A percentile compares a stretch with the other conserved stretches of the same genome.
Conservation (phyloP, 2,329 filamentous ascomycete species). For the Parasarocladium wereldwijsianum region DNA sequence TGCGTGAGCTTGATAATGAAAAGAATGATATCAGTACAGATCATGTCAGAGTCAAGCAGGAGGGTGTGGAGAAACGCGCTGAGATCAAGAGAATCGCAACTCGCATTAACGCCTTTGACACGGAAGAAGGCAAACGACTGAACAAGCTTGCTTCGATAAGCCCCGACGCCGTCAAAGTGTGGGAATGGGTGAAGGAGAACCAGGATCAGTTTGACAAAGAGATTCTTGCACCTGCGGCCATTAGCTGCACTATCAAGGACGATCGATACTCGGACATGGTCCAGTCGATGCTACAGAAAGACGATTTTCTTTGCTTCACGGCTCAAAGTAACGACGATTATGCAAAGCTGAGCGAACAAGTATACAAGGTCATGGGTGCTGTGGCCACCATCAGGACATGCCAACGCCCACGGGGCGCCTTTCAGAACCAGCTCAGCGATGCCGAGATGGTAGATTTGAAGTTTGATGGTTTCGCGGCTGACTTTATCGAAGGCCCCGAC, state of each 20-base stretch:
- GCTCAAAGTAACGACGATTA: slow-evolving; percentile 64
- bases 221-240: slow-evolving; percentile 67
- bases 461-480: slow-evolving; percentile 66
- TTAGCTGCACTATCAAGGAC: slow-evolving; percentile 69
- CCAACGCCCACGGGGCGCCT: slow-evolving; percentile 35
- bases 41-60: slow-evolving; percentile 23
- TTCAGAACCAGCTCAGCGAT: slow-evolving; percentile 35
- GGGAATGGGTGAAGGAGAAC: slow-evolving; percentile 71
- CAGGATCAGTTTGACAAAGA: slow-evolving; percentile 54
- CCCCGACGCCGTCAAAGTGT: slow-evolving; percentile 52
- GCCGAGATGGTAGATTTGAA: slow-evolving; percentile 44
- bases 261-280: slow-evolving; percentile 44
- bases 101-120: slow-evolving; percentile 45
- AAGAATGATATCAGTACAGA: slow-evolving; percentile 22
- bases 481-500: slow-evolving; percentile 67
- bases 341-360: slow-evolving; percentile 50
- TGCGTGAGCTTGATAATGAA: slow-evolving; percentile 34
- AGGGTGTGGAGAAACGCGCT: slow-evolving; percentile 24
- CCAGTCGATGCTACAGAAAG: slow-evolving; percentile 32
- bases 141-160: slow-evolving; percentile 52
- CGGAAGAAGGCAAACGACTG: slow-evolving; percentile 60
- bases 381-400: slow-evolving; percentile 59
- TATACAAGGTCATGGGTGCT: slow-evolving; percentile 49
- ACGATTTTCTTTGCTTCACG: slow-evolving; percentile 55
- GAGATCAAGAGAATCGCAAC: slow-evolving; percentile 15